These are phyloP conservation scores for Puccinia sorghi DNA, from an alignment of 1,284 basidiomycete genomes.

Conservation along the genomic window DNA sequence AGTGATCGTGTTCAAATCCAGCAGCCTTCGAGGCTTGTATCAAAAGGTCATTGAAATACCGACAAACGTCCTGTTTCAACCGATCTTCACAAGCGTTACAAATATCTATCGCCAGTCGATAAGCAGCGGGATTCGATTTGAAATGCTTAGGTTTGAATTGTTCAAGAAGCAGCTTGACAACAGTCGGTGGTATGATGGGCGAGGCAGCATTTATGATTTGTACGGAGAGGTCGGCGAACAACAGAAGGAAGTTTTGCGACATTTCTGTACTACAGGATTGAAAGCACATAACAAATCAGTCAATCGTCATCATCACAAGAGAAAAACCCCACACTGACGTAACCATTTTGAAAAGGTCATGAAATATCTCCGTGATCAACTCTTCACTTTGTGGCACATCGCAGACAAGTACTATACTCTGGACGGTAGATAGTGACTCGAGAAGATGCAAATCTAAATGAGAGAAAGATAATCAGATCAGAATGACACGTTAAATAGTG, in stretches of 20 bases:
- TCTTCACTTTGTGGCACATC: constrained; percentile 85
- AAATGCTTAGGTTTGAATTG: constrained; percentile 80
- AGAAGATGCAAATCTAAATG: constrained; percentile 73
- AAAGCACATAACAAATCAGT: neutral
- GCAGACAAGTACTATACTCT: constrained; percentile 88
- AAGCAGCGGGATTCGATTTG: constrained; percentile 64
- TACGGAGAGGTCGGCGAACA: constrained; percentile 82
- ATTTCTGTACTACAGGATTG: constrained; percentile 65
- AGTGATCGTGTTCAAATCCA: constrained; percentile 60
- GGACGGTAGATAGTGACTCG: constrained; percentile 87
- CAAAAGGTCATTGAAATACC: constrained; percentile 85
- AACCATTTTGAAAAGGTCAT: constrained; percentile 76
- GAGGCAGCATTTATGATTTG: constrained; percentile 84
- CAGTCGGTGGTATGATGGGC: constrained; percentile 68
- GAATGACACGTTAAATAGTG: neutral
- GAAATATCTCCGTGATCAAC: constrained; percentile 79
- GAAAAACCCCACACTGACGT: constrained; percentile 59
- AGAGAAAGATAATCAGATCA: constrained; percentile 34
- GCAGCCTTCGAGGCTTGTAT: constrained; percentile 61
- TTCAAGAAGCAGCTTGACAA: constrained; percentile 77
- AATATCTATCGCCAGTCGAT: constrained; percentile 81
- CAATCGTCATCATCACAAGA: neutral
- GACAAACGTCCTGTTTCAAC: constrained; percentile 80
- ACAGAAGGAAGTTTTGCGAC: constrained; percentile 83
- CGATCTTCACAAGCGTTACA: constrained; percentile 81